Evolutionary conservation across 176 grass and related monocot species (phyloP).

Genomic region (Themeda triandra): DNA sequence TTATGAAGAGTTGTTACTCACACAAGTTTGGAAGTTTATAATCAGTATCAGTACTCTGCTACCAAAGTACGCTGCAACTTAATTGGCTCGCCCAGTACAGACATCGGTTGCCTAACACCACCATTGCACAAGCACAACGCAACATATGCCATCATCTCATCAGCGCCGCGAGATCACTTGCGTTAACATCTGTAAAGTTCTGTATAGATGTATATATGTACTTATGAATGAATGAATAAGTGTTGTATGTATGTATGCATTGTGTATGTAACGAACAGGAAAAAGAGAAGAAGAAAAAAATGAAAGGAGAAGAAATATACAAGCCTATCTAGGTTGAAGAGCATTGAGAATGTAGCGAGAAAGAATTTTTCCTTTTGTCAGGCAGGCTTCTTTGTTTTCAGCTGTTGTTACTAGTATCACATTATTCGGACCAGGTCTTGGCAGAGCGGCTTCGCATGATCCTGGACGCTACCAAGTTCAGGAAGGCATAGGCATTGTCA

Average conservation of each 20-base stretch:
- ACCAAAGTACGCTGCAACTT: neutral
- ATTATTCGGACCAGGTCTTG: conserved; percentile 49
- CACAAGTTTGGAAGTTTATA: neutral
- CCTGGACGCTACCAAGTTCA: conserved; percentile 59
- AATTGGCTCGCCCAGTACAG: neutral
- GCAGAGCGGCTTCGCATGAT: conserved; percentile 65
- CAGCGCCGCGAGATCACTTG: neutral
- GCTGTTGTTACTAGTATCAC: conserved; percentile 51
- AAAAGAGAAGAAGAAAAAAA: neutral
- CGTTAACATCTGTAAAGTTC: conserved; percentile 37
- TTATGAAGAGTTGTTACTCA: neutral
- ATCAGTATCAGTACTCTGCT: too few relatives aligned
- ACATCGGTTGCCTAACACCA: neutral
- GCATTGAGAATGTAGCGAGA: conserved; percentile 44
- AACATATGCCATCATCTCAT: neutral
- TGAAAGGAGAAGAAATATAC: conserved; percentile 37
- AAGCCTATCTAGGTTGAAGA: conserved; percentile 49
- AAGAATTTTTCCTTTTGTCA: conserved; percentile 37
- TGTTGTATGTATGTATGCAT: conserved; percentile 23
- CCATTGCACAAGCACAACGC: neutral
- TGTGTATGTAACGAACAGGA: conserved; percentile 38
- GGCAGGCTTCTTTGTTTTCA: conserved; percentile 57
- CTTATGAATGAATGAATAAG: conserved; percentile 16
- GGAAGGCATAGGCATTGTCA: conserved; percentile 36
- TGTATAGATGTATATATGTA: neutral